Conservation (phyloP, 345 rosid genomes). For the Isatis tinctoria region DNA sequence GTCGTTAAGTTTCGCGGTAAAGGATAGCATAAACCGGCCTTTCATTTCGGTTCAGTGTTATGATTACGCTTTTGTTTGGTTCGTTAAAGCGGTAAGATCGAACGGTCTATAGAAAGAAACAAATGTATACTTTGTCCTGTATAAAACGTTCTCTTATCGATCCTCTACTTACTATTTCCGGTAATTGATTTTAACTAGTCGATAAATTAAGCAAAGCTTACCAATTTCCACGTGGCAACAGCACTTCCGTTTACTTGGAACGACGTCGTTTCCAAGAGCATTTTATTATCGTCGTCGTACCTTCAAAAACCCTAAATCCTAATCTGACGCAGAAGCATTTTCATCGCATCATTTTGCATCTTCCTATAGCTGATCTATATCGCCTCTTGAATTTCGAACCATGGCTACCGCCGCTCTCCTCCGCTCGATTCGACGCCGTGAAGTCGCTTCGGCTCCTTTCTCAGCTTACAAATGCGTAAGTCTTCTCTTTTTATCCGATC, state of each 20-base stretch:
- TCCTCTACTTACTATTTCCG: neutral
- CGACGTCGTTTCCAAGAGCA: neutral
- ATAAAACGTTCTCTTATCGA: neutral
- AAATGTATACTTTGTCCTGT: neutral
- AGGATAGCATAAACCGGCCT: neutral
- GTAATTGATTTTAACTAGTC: neutral
- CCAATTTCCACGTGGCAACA: constrained; percentile 20
- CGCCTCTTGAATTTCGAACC: neutral
- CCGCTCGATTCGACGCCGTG: constrained; percentile 71
- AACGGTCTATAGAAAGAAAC: neutral
- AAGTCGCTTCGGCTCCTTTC: constrained; percentile 48
- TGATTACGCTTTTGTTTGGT: neutral
- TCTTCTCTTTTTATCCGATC: neutral
- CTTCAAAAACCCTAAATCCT: constrained; percentile 47
- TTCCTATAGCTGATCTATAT: neutral
- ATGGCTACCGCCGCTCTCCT: constrained; percentile 74
- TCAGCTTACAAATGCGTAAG: constrained; percentile 68
- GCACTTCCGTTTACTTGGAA: neutral
- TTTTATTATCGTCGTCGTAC: neutral
- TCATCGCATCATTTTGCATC: constrained; percentile 3
- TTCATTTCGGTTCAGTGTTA: neutral
- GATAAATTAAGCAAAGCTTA: neutral
- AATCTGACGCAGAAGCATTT: neutral
- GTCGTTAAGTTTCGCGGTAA: neutral
- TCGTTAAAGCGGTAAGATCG: too few species aligned